A percentile compares a stretch with the other conserved stretches of the same genome.
phyloP scores from a whole-genome alignment of 768 basidiomycete species.

The Boletus vermiculosoides region DNA sequence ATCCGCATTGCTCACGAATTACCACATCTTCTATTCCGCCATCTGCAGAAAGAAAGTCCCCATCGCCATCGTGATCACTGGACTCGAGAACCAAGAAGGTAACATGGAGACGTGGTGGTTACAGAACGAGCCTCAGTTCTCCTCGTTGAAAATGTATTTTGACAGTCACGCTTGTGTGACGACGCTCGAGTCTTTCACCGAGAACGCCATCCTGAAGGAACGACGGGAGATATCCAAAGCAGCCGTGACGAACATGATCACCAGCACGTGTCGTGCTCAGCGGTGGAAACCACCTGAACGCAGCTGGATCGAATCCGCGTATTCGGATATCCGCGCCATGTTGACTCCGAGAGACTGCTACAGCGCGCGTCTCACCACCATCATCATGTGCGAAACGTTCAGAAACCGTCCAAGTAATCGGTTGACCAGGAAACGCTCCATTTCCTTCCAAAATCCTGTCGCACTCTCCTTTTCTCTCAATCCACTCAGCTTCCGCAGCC shows the following conservation, averaged over 20 bases:
- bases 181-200: conserved; percentile 20
- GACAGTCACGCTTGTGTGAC: conserved; percentile 35
- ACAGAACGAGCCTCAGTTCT: conserved; percentile 24
- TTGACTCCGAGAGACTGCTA: conserved; percentile 13
- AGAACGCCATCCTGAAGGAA: conserved; percentile 8
- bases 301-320: conserved; percentile 27
- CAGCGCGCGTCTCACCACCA: conserved; percentile 10
- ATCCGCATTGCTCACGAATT: conserved; percentile 36
- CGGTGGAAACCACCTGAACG: conserved; percentile 32
- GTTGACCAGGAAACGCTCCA: conserved; percentile 15
- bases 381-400: conserved; percentile 28
- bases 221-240: conserved; percentile 27
- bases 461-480: conserved; percentile 11
- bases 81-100: conserved; percentile 38
- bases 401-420: background rate
- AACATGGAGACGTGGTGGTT: conserved; percentile 37
- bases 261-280: conserved; percentile 14
- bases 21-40: conserved; percentile 39
- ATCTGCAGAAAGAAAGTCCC: conserved; percentile 42
- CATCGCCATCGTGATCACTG: conserved; percentile 40
- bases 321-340: conserved; percentile 27
- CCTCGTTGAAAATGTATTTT: conserved; percentile 28
- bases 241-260: conserved; percentile 24
- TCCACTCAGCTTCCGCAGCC: conserved; percentile 22
- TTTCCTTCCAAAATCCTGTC: conserved; percentile 27